These are phyloP conservation scores for Citrus medica DNA, from an alignment of 345 rosid genomes.

Conservation along the genomic window DNA sequence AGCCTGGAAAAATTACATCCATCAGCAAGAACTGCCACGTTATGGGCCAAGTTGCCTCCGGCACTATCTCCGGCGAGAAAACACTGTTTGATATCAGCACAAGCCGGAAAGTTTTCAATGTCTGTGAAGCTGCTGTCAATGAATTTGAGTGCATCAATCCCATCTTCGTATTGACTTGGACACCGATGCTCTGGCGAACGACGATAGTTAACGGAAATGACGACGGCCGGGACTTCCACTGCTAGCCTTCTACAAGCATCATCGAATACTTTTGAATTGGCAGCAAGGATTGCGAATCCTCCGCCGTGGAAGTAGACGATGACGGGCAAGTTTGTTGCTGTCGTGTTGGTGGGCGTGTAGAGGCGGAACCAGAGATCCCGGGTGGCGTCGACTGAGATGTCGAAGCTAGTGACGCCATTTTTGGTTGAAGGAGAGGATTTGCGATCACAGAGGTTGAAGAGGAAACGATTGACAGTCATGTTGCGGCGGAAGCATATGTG, in stretches of 20 bases:
- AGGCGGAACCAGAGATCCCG: conserved; percentile 33
- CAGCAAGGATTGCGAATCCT: neutral
- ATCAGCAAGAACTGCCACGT: conserved; percentile 18
- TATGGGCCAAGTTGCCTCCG: conserved; percentile 32
- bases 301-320: conserved; percentile 21
- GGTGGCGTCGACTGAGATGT: conserved; percentile 16
- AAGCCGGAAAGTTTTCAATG: neutral
- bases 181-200: conserved; percentile 24
- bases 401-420: conserved; percentile 10
- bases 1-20: neutral
- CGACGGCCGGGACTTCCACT: neutral
- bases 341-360: conserved; percentile 1
- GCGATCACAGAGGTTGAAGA: conserved; percentile 12
- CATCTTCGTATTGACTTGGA: conserved; percentile 26
- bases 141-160: neutral
- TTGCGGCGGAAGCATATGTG: conserved; percentile 2
- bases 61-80: conserved; percentile 28
- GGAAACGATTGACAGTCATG: conserved; percentile 18
- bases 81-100: neutral
- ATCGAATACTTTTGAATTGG: neutral
- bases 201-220: conserved; percentile 8
- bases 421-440: conserved; percentile 18
- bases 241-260: conserved; percentile 2
- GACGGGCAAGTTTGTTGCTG: conserved; percentile 11
- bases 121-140: neutral